Evolutionary conservation across 805 yeast species (phyloP), one percentile per base, ranked within the genome.

Genomic region (Metschnikowia drakensbergensis): DNA sequence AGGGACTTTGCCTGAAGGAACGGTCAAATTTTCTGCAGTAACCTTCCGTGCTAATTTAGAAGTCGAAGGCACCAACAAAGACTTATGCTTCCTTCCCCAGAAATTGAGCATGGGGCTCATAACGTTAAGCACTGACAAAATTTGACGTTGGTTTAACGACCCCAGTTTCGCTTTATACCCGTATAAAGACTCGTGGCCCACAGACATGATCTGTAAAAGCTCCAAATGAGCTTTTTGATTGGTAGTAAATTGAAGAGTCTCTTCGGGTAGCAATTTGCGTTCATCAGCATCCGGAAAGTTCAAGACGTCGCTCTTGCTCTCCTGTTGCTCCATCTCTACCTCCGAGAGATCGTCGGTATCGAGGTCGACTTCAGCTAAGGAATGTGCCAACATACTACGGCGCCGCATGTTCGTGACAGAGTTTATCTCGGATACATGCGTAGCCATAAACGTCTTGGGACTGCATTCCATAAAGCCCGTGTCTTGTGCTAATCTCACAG

Each of bases 161-260:
- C 79, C 79, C 46, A 76, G 58, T 54, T 77, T 82, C 3, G 82
- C 81, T 53, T 78, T 81, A 42, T 77, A 80, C 17, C 85, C 84
- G 62, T 91, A 91, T 17, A 91, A 71, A 1, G 92, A 81, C 57
- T 88, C 96, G 63, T 88, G 89, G 34, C 94, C 95, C 44, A 90
- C 71, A 1, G 91, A 80, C 67, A 86, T 80, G 54, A 91, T 86
- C 60, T 86, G 86, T 31, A 89, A 67, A 34, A 91, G 66, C 58
- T 88, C 96, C 30, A 91, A 72, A 54, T 86, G 86, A 2, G 96
- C 97, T 57, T 77, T 77, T 58, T 89, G 96, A 26, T 74, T 65
- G 8, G 62, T 60, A 0, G 88, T 77, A 56, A 90, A 86, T 41
- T 72, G 74, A 37, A 85, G 64, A 0, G 67, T 54, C 23, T 46